These are phyloP conservation scores for Serendipita sp. DNA, from an alignment of 768 basidiomycete species.

Conservation along the genomic window DNA sequence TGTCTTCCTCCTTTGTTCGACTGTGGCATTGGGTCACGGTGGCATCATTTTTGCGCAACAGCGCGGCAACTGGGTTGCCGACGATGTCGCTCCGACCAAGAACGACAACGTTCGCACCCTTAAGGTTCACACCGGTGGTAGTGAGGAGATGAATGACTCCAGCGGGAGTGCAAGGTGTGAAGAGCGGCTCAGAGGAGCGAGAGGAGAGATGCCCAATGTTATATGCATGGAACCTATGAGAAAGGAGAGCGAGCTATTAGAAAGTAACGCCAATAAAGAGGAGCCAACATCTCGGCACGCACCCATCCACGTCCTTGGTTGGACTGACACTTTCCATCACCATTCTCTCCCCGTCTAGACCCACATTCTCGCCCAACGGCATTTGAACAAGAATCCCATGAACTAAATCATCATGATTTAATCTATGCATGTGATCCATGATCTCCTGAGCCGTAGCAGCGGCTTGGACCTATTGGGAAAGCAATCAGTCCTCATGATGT, in stretches of 20 bases:
- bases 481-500: conserved; percentile 11
- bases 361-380: conserved; percentile 74
- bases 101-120: conserved; percentile 76
- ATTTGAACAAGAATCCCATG: conserved; percentile 92
- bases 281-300: conserved; percentile 15
- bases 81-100: conserved; percentile 97
- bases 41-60: conserved; percentile 79
- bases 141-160: conserved; percentile 86
- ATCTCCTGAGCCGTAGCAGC: conserved; percentile 60
- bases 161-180: conserved; percentile 88
- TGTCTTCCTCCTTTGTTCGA: conserved; percentile 46
- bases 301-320: conserved; percentile 96
- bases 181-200: conserved; percentile 75
- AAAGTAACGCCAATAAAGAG: conserved; percentile 3
- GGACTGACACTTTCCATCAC: conserved; percentile 93
- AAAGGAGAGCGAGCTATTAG: not conserved
- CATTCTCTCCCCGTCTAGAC: conserved; percentile 64
- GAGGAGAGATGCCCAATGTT: conserved; percentile 94
- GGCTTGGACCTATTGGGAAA: conserved; percentile 30
- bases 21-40: conserved; percentile 98
- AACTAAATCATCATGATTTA: conserved; percentile 69
- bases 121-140: conserved; percentile 59
- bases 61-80: conserved; percentile 83
- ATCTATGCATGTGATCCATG: conserved; percentile 56
- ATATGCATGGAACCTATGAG: conserved; percentile 81